Conservation (phyloP, 2,329 filamentous ascomycete species). For the Tolypocladium guangdongense region DNA sequence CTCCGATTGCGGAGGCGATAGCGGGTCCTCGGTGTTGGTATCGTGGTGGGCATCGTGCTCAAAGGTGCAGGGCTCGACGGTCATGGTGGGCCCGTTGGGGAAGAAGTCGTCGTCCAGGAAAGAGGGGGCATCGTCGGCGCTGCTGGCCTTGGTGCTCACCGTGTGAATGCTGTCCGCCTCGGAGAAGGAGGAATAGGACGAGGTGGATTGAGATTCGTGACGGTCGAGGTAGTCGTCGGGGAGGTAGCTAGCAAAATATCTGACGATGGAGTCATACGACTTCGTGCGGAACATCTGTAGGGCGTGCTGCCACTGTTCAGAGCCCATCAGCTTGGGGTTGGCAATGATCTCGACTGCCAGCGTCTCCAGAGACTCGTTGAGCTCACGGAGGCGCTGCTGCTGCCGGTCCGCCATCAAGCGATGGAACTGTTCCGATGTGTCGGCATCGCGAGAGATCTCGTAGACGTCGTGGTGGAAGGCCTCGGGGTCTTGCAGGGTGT, state of each 20-base stretch:
- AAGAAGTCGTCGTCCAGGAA: slow-evolving; percentile 30
- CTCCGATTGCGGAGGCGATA: slow-evolving; percentile 37
- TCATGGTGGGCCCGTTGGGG: slow-evolving; percentile 25
- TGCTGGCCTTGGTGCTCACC: slow-evolving; percentile 27
- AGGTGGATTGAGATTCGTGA: slow-evolving; percentile 22
- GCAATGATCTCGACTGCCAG: slow-evolving; percentile 51
- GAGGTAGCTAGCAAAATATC: slow-evolving; percentile 49
- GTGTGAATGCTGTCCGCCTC: slow-evolving; percentile 26
- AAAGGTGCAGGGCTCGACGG: slow-evolving; percentile 30
- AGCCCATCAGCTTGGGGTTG: slow-evolving; percentile 47
- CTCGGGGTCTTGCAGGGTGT: slow-evolving; percentile 46
- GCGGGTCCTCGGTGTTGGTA: slow-evolving; percentile 13
- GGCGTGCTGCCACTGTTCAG: slow-evolving; percentile 47
- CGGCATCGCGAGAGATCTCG: slow-evolving; percentile 43
- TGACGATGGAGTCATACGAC: slow-evolving; percentile 48
- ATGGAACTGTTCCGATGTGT: slow-evolving; percentile 42
- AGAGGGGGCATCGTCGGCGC: slow-evolving; percentile 24
- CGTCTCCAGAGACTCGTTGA: slow-evolving; percentile 44
- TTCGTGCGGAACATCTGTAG: slow-evolving; percentile 48
- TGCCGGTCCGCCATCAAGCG: slow-evolving; percentile 41
- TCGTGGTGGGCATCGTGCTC: slow-evolving; percentile 11
- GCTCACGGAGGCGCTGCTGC: slow-evolving; percentile 40
- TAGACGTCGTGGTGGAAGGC: slow-evolving; percentile 52
- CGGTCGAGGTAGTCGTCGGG: slow-evolving; percentile 36
- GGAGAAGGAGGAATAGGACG: slow-evolving; percentile 25